Conservation (phyloP, 164 flowering plant species). For the Brasenia schreberi region DNA sequence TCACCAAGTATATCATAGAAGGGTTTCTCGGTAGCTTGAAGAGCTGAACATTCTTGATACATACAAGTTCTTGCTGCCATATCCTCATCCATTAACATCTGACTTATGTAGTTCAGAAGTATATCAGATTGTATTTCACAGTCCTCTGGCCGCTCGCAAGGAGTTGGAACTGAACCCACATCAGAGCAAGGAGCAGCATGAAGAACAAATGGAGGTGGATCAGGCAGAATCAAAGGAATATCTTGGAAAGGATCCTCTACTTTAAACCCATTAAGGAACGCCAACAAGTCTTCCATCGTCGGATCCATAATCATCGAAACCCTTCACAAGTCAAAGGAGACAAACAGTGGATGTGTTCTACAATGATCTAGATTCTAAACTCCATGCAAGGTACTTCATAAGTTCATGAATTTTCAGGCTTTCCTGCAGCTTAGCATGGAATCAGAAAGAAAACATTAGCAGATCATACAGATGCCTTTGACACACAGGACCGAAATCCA, state of each 20-base stretch:
- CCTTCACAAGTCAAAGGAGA: not conserved
- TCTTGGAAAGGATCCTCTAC: conserved; percentile 8
- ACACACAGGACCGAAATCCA: not conserved
- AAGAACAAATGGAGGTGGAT: not conserved
- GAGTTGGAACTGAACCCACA: conserved; percentile 2
- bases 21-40: conserved; percentile 70
- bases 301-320: conserved; percentile 26
- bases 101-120: conserved; percentile 53
- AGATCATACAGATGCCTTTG: not conserved
- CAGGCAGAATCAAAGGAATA: not conserved
- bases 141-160: conserved; percentile 44
- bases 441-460: not conserved
- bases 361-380: not conserved
- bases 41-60: conserved; percentile 77
- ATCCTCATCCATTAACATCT: conserved; percentile 92
- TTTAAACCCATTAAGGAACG: conserved; percentile 14
- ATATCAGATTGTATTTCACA: conserved; percentile 61
- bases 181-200: conserved; percentile 2
- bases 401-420: not conserved
- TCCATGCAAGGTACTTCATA: not conserved
- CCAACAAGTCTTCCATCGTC: conserved; percentile 7
- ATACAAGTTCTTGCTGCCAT: conserved; percentile 64
- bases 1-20: conserved; percentile 72
- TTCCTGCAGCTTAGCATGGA: not conserved
- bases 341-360: not conserved